These are phyloP conservation scores for Apophysomyces ossiformis DNA, from an alignment of 371 early-diverging fungal species.

Conservation along the genomic window DNA sequence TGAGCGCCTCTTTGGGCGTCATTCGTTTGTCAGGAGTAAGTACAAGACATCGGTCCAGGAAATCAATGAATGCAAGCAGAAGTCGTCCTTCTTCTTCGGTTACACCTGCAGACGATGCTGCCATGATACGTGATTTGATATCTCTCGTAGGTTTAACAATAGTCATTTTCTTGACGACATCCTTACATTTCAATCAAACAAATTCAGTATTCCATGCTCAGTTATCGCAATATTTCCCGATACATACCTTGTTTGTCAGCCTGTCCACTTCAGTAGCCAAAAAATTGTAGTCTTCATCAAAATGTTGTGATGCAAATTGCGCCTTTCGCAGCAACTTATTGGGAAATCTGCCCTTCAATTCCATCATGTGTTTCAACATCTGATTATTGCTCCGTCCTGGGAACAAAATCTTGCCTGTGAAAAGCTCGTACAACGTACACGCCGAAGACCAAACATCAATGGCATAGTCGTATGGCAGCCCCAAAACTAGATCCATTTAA, in stretches of 20 bases:
- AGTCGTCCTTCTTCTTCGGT: constrained; percentile 59
- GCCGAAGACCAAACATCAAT: constrained; percentile 99
- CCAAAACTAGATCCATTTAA: constrained; percentile 67
- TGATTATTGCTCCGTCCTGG: constrained; percentile 95
- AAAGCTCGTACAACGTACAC: constrained; percentile 96
- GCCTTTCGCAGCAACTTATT: constrained; percentile 84
- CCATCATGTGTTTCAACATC: constrained; percentile 95
- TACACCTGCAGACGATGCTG: constrained; percentile 46
- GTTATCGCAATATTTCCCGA: not conserved
- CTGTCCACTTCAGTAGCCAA: constrained; percentile 71
- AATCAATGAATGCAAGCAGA: constrained; percentile 69
- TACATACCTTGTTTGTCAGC: constrained; percentile 64
- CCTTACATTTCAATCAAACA: constrained; percentile 32
- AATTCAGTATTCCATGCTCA: constrained; percentile 11
- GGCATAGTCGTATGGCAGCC: constrained; percentile 83
- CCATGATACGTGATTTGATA: constrained; percentile 69
- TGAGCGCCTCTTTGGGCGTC: constrained; percentile 89
- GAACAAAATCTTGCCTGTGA: constrained; percentile 93
- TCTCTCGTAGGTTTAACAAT: constrained; percentile 74
- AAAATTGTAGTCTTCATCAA: constrained; percentile 80
- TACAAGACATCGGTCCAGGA: constrained; percentile 85
- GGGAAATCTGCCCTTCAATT: constrained; percentile 88
- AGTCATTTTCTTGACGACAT: constrained; percentile 66
- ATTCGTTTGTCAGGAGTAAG: constrained; percentile 92
- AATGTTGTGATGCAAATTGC: constrained; percentile 80